Evolutionary conservation across 805 yeast species (phyloP).

Genomic region (Ogataea trehaloabstinens): DNA sequence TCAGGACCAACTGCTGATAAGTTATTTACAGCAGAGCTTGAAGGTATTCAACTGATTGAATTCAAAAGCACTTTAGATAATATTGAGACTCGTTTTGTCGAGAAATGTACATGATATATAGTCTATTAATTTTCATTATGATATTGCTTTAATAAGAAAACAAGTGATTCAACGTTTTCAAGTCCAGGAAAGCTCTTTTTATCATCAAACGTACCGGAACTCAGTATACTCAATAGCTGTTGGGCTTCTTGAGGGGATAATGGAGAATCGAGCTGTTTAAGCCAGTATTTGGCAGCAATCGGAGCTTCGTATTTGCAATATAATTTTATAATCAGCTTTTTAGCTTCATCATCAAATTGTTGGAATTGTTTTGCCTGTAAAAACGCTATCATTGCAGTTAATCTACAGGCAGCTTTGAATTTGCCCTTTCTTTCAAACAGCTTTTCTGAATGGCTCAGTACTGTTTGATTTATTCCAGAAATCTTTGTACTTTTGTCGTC

Average conservation of each 20-base stretch:
- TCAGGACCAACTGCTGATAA: conserved; percentile 64
- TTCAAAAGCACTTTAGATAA: conserved; percentile 58
- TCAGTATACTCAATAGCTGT: conserved; percentile 4
- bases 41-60: conserved; percentile 43
- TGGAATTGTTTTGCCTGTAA: conserved; percentile 11
- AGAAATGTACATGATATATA: conserved; percentile 11
- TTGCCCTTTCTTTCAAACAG: conserved; percentile 4
- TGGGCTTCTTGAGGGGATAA: conserved; percentile 8
- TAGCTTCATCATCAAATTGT: conserved; percentile 9
- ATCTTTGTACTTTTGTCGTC: not conserved
- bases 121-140: too few relatives aligned
- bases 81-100: conserved; percentile 56
- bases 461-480: conserved; percentile 5
- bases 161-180: too few relatives aligned
- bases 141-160: too few relatives aligned
- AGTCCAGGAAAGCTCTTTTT: conserved; percentile 7
- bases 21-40: conserved; percentile 67
- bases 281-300: conserved; percentile 25
- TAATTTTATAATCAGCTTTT: conserved; percentile 12
- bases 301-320: conserved; percentile 26
- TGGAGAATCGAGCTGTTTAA: conserved; percentile 5
- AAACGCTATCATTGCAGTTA: conserved; percentile 22
- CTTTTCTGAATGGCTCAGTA: conserved; percentile 8
- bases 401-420: conserved; percentile 13
- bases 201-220: not conserved